Evolutionary conservation across 192 early-diverging fungal species (phyloP).

Genomic region (Linnemannia zychae): DNA sequence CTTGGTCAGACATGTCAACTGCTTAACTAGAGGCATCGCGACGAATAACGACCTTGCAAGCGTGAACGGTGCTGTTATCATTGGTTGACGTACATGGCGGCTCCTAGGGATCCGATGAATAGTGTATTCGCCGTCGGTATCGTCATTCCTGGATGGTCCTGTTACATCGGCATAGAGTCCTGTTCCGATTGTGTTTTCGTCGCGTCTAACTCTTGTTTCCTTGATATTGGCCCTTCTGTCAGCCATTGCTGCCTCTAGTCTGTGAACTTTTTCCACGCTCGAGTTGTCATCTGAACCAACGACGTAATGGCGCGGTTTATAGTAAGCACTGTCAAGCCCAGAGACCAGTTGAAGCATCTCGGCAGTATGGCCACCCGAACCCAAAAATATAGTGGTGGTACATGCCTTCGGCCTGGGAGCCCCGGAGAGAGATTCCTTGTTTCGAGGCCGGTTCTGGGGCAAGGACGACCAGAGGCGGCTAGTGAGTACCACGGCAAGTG

Average conservation of each 20-base stretch:
- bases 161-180: too few relatives aligned
- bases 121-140: slow-evolving; percentile 38
- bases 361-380: slow-evolving; percentile 89
- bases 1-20: slow-evolving; percentile 25
- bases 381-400: slow-evolving; percentile 27
- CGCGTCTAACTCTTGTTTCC: not conserved
- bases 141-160: not conserved
- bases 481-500: slow-evolving; percentile 7
- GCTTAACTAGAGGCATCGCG: slow-evolving; percentile 42
- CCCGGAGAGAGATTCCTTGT: slow-evolving; percentile 13
- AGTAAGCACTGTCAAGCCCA: slow-evolving; percentile 68
- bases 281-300: slow-evolving; percentile 76
- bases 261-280: slow-evolving; percentile 67
- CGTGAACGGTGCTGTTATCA: slow-evolving; percentile 66
- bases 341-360: slow-evolving; percentile 88
- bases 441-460: slow-evolving; percentile 57
- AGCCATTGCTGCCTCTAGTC: slow-evolving; percentile 57
- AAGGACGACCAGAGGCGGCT: slow-evolving; percentile 39
- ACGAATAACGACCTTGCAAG: slow-evolving; percentile 62
- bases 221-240: not conserved
- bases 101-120: slow-evolving; percentile 76
- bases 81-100: slow-evolving; percentile 81
- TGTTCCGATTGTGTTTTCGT: not conserved
- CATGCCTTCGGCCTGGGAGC: not conserved
- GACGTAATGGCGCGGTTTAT: slow-evolving; percentile 79